phyloP scores from a whole-genome alignment of 768 basidiomycete species.

The Boletus reticuloceps region DNA sequence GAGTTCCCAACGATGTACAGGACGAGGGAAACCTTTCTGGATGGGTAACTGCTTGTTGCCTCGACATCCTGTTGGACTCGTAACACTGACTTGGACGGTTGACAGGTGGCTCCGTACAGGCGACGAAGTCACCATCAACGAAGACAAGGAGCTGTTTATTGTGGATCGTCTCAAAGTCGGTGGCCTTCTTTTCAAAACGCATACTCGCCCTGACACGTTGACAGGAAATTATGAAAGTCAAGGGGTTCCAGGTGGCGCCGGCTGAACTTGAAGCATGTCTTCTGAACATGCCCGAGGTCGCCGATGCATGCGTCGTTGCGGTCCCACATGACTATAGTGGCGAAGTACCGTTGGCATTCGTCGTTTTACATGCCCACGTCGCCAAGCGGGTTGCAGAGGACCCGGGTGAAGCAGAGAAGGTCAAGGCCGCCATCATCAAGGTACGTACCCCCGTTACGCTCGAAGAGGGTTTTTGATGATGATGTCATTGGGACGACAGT shows the following conservation, averaged over 20 bases:
- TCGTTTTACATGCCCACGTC: constrained; percentile 49
- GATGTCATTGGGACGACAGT: constrained; percentile 29
- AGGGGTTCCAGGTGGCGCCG: constrained; percentile 73
- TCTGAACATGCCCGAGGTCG: constrained; percentile 57
- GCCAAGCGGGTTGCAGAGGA: constrained; percentile 32
- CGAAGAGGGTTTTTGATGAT: neutral
- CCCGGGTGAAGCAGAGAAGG: constrained; percentile 27
- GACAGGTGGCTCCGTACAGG: constrained; percentile 67
- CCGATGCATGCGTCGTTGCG: constrained; percentile 62
- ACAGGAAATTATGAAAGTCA: constrained; percentile 67
- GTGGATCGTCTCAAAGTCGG: constrained; percentile 61
- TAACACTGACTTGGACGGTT: neutral
- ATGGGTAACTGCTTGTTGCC: constrained; percentile 47
- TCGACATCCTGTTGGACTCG: neutral
- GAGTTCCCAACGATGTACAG: constrained; percentile 30
- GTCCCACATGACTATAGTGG: constrained; percentile 69
- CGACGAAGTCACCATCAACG: constrained; percentile 56
- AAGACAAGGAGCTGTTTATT: constrained; percentile 56
- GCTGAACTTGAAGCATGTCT: constrained; percentile 70
- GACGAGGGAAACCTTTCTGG: constrained; percentile 64
- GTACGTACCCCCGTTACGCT: constrained; percentile 27
- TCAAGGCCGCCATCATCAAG: constrained; percentile 49
- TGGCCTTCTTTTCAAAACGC: neutral
- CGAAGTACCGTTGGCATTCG: constrained; percentile 69
- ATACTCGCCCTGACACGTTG: constrained; percentile 3